Evolutionary conservation across 2,329 filamentous ascomycete genomes (phyloP), one percentile per base, ranked within the genome.

Genomic region (Curvularia lunata): DNA sequence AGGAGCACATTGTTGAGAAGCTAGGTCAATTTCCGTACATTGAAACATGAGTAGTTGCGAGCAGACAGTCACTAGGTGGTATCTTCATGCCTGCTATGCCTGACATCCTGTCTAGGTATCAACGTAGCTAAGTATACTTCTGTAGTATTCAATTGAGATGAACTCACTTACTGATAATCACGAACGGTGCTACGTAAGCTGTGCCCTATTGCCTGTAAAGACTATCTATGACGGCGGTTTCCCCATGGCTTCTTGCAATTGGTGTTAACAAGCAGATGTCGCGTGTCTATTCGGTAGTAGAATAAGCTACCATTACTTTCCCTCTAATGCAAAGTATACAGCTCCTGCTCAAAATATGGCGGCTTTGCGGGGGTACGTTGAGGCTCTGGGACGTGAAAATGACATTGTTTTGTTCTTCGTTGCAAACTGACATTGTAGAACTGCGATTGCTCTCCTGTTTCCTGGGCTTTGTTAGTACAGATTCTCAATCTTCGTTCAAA

Each of bases 331-430:
- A n/a, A n/a, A n/a, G n/a, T n/a, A n/a, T n/a, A n/a, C n/a, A n/a
- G n/a, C n/a, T n/a, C n/a, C n/a, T n/a, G 34, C 4, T 18, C 34
- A 7, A 7, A 37, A 37, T 16, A 37, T 3, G 4, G 7, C 18
- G 8, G 21, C 21, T 42, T 37, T 38, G 27, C 23, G 18, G 34
- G 41, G 16, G 10, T 25, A 13, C 5, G 13, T 10, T 41, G 9
- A 28, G 23, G 19, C 13, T 9, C 12, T 27, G 6, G n/a, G 5
- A 32, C 12, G 10, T 9, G 23, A 42, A 18, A 47, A 41, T 5
- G 13, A 13, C 13, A 48, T 51, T 45, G 51, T 52, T 27, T n/a
- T n/a, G 2, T 12, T 42, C 62, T 54, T 65, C 61, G 60, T 61
- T 25, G 6, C 25, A 25, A 54, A 56, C 45, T 56, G 25, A 32